phyloP scores from a whole-genome alignment of 1,284 basidiomycete genomes.

The Moesziomyces sp. region DNA sequence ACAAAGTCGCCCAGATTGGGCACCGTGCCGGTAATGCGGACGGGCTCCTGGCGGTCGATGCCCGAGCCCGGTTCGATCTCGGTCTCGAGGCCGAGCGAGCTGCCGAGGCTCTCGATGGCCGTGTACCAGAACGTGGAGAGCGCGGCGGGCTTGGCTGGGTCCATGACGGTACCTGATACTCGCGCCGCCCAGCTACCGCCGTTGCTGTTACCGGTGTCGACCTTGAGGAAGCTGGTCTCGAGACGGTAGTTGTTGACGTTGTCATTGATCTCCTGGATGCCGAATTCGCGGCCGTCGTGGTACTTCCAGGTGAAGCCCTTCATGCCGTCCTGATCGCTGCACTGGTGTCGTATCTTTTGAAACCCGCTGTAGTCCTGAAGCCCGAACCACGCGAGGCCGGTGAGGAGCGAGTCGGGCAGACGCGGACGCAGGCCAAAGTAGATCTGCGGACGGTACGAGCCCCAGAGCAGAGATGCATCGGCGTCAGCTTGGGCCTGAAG shows the following conservation, averaged over 20 bases:
- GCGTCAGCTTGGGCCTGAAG: conserved; percentile 21
- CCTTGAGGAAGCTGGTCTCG: conserved; percentile 84
- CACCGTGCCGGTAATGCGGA: conserved; percentile 78
- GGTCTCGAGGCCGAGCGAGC: conserved; percentile 75
- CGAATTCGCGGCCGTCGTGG: conserved; percentile 85
- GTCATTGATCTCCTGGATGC: conserved; percentile 85
- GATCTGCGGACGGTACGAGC: conserved; percentile 86
- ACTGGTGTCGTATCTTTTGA: conserved; percentile 80
- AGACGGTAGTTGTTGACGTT: conserved; percentile 83
- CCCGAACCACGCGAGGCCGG: conserved; percentile 82
- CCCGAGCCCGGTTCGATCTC: conserved; percentile 78
- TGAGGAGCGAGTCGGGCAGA: conserved; percentile 85
- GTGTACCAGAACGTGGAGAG: conserved; percentile 85
- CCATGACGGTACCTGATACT: conserved; percentile 82
- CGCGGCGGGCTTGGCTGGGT: conserved; percentile 72
- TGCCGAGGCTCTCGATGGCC: conserved; percentile 83
- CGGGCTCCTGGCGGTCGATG: conserved; percentile 67
- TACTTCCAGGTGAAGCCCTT: conserved; percentile 85
- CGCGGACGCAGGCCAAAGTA: conserved; percentile 90
- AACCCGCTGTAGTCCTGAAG: conserved; percentile 48
- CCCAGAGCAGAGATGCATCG: conserved; percentile 79
- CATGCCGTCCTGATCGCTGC: conserved; percentile 85
- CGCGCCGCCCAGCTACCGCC: conserved; percentile 85
- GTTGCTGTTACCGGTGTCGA: conserved; percentile 69
- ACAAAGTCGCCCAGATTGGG: conserved; percentile 83